These are phyloP conservation scores for Glonium stellatum DNA, from an alignment of 495 filamentous ascomycete genomes.

Conservation along the genomic window DNA sequence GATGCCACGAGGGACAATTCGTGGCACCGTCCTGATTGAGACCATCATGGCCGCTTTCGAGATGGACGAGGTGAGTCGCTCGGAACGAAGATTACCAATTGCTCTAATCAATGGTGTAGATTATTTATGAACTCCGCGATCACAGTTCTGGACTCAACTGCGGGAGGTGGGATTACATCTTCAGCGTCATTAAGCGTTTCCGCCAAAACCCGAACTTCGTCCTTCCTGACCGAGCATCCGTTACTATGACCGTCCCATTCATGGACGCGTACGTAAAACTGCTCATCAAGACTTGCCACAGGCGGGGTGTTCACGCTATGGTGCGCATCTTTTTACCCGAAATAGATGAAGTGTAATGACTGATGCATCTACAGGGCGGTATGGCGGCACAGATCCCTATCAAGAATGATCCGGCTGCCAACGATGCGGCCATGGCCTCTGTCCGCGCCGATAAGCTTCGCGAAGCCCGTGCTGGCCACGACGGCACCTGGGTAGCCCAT, in stretches of 20 bases:
- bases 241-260: constrained; percentile 98
- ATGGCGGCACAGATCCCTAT: constrained; percentile 99
- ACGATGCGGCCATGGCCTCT: constrained; percentile 88
- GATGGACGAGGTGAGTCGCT: constrained; percentile 73
- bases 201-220: constrained; percentile 88
- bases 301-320: constrained; percentile 94
- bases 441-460: constrained; percentile 94
- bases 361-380: constrained; percentile 53
- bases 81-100: background rate
- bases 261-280: constrained; percentile 97
- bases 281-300: constrained; percentile 96
- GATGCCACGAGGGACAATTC: constrained; percentile 84
- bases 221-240: constrained; percentile 80
- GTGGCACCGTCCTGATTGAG: constrained; percentile 94
- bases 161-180: constrained; percentile 99
- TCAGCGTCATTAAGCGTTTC: constrained; percentile 99
- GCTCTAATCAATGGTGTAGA: constrained; percentile 40
- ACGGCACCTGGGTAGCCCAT: constrained; percentile 96
- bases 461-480: constrained; percentile 91
- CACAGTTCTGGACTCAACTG: constrained; percentile 97
- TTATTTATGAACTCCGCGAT: constrained; percentile 98
- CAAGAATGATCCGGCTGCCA: constrained; percentile 84
- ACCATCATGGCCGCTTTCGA: constrained; percentile 98
- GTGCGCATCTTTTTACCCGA: constrained; percentile 6
- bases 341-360: background rate